Conservation (phyloP, 148 eudicot genomes). For the Vaccinium vitisidaea region DNA sequence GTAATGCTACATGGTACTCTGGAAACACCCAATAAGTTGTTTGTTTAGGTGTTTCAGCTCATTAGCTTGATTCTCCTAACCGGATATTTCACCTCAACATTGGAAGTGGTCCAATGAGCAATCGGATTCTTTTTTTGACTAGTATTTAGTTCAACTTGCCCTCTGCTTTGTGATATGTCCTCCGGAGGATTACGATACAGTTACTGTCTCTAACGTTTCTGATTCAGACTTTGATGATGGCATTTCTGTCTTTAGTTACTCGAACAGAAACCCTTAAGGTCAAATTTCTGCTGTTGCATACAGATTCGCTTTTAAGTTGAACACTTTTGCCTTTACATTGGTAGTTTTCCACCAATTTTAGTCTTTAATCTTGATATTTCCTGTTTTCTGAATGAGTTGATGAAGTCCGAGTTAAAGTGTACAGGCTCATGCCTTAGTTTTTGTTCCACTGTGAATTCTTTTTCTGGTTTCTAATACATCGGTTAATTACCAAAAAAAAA, state of each 20-base stretch:
- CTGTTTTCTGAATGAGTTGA: neutral
- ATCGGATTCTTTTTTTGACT: neutral
- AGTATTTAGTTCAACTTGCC: neutral
- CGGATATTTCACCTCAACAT: neutral
- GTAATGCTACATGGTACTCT: neutral
- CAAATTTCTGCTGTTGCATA: neutral
- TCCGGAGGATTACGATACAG: neutral
- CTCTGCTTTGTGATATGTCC: neutral
- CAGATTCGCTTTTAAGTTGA: neutral
- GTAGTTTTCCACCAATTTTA: too few species aligned
- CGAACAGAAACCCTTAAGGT: neutral
- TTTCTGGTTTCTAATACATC: too few species aligned
- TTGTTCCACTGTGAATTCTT: too few species aligned
- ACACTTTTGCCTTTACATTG: too few species aligned
- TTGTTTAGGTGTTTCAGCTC: neutral
- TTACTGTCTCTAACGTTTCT: neutral
- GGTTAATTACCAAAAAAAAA: too few species aligned
- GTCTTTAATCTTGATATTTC: neutral
- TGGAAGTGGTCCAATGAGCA: conserved; percentile 4
- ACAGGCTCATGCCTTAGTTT: too few species aligned
- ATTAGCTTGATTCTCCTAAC: neutral
- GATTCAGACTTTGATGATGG: neutral
- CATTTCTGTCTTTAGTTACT: neutral
- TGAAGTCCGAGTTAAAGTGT: neutral
- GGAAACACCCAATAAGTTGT: neutral